Evolutionary conservation across 2,329 filamentous ascomycete species (phyloP).

Genomic region (Pseudocercospora musae): DNA sequence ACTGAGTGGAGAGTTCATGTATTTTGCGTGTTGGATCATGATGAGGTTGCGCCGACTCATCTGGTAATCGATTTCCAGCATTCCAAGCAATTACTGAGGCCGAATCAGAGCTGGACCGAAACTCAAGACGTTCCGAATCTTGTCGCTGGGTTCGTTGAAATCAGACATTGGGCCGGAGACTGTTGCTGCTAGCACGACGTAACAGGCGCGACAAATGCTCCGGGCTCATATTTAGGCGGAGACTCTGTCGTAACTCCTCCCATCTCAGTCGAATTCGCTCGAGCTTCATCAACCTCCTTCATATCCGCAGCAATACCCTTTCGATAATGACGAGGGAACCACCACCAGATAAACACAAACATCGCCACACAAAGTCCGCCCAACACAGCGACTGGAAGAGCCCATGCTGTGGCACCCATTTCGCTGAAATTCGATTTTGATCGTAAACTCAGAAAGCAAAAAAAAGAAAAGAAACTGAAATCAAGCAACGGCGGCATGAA

Average conservation of each 20-base stretch:
- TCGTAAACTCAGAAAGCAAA: no score
- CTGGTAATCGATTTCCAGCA: not conserved
- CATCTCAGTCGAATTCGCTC: slow-evolving; percentile 17
- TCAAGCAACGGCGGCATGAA: no score
- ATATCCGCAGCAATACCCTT: slow-evolving; percentile 25
- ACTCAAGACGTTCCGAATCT: not conserved
- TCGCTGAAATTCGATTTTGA: not conserved
- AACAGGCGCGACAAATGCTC: not conserved
- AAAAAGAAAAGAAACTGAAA: no score
- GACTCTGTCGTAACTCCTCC: not conserved
- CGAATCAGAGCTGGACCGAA: not conserved
- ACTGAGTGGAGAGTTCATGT: no score
- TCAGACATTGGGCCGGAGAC: no score
- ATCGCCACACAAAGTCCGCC: slow-evolving; percentile 22
- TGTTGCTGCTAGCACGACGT: not conserved
- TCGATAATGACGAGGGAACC: slow-evolving; percentile 28
- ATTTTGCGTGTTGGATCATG: no score
- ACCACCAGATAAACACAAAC: slow-evolving; percentile 30
- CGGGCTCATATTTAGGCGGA: not conserved
- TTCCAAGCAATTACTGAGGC: not conserved
- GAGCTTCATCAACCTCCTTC: slow-evolving; percentile 15
- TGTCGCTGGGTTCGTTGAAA: no score
- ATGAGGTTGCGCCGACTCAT: no score
- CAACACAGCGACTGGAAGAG: slow-evolving; percentile 30
- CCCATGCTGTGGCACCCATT: slow-evolving; percentile 24